Evolutionary conservation across 2,329 filamentous ascomycete species (phyloP).

Genomic region (Talaromyces sp.): DNA sequence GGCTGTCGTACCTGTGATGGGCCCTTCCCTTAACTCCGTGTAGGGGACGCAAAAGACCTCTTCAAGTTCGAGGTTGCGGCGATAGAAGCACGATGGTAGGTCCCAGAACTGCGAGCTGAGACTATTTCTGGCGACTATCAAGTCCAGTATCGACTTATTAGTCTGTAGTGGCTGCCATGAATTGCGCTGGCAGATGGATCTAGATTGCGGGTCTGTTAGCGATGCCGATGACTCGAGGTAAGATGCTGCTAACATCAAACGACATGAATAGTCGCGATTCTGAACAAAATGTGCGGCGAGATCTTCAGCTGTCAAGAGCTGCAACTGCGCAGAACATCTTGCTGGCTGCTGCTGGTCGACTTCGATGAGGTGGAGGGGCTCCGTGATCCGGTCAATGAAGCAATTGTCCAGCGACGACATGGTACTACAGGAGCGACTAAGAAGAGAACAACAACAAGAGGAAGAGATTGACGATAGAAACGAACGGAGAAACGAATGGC

Average conservation of each 20-base stretch:
- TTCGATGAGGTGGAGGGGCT: conserved; percentile 9
- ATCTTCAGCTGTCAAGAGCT: conserved; percentile 1
- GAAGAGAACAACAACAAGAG: neutral
- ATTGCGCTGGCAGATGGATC: conserved; percentile 21
- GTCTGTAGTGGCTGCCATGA: conserved; percentile 22
- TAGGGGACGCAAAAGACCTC: conserved; percentile 19
- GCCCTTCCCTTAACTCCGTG: conserved; percentile 5
- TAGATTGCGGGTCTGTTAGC: conserved; percentile 9
- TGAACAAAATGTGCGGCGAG: neutral
- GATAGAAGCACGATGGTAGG: conserved; percentile 19
- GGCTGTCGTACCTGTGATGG: conserved; percentile 15
- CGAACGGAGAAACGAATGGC: neutral
- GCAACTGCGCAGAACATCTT: conserved; percentile 7
- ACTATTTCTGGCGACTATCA: conserved; percentile 14
- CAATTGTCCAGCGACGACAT: conserved; percentile 4
- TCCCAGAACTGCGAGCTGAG: conserved; percentile 16
- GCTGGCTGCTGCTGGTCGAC: neutral
- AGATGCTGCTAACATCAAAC: conserved; percentile 6
- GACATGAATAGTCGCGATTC: conserved; percentile 5
- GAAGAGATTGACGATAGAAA: neutral
- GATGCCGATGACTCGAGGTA: conserved; percentile 5
- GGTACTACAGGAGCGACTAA: neutral
- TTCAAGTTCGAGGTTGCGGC: conserved; percentile 18
- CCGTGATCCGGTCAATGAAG: conserved; percentile 1
- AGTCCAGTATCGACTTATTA: conserved; percentile 16